phyloP scores from a whole-genome alignment of 805 yeast genomes.

The Lachancea sp. region DNA sequence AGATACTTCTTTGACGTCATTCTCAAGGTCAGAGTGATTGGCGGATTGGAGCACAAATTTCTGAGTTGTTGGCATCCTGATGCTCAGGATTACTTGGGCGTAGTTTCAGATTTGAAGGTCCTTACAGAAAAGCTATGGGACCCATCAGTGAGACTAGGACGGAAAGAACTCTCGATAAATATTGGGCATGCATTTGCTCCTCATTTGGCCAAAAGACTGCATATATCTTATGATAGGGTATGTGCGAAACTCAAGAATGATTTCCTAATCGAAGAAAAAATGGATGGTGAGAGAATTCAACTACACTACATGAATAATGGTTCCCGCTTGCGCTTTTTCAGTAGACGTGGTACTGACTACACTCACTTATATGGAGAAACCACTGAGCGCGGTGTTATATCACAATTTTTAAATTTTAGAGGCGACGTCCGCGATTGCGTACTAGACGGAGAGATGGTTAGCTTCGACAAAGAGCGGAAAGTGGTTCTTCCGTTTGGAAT shows the following conservation, averaged over 20 bases:
- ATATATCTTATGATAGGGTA: constrained; percentile 43
- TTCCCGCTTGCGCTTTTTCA: constrained; percentile 32
- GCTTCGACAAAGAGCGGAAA: constrained; percentile 59
- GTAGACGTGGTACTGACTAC: constrained; percentile 69
- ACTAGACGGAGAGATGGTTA: constrained; percentile 91
- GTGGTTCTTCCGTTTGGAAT: constrained; percentile 73
- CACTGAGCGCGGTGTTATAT: constrained; percentile 44
- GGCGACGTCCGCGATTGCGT: constrained; percentile 34
- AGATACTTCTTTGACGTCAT: constrained; percentile 64
- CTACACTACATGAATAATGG: constrained; percentile 56
- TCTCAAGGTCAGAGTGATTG: constrained; percentile 52
- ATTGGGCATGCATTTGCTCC: constrained; percentile 54
- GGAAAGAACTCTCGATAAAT: constrained; percentile 33
- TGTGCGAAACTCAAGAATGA: constrained; percentile 40
- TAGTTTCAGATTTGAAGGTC: constrained; percentile 55
- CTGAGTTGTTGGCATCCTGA: constrained; percentile 72
- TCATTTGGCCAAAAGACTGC: constrained; percentile 59
- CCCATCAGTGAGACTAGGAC: constrained; percentile 39
- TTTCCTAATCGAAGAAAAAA: constrained; percentile 79
- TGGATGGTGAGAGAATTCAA: constrained; percentile 88
- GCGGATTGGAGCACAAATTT: constrained; percentile 53
- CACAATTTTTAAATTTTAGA: constrained; percentile 42
- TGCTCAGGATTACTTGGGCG: constrained; percentile 55
- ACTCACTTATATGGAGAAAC: constrained; percentile 61
- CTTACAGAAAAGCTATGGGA: constrained; percentile 56